Evolutionary conservation across 352 stramenopile species (phyloP).

Genomic region (Globisporangium carolinianum): DNA sequence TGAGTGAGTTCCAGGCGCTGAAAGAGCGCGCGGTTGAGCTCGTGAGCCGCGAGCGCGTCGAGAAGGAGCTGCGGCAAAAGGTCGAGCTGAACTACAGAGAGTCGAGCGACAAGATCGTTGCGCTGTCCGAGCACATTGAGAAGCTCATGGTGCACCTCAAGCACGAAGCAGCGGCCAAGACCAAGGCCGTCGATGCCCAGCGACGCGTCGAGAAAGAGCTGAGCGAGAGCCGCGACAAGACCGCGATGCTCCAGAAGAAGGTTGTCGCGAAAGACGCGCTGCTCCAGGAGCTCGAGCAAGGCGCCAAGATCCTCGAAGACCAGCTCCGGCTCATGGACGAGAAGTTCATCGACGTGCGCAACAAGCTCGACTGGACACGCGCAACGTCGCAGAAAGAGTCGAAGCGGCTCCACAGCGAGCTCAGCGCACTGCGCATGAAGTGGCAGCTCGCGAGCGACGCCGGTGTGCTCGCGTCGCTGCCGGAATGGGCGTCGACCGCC

Average conservation of each 20-base stretch:
- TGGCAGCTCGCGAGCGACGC: constrained; percentile 67
- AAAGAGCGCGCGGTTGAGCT: constrained; percentile 79
- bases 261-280: constrained; percentile 78
- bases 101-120: constrained; percentile 82
- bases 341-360: constrained; percentile 95
- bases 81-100: constrained; percentile 56
- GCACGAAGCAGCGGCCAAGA: constrained; percentile 93
- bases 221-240: constrained; percentile 51
- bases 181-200: constrained; percentile 71
- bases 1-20: constrained; percentile 59
- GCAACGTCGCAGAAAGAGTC: constrained; percentile 80
- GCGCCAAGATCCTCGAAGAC: constrained; percentile 91
- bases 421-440: constrained; percentile 62
- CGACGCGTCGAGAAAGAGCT: constrained; percentile 79
- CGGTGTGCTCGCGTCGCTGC: constrained; percentile 29
- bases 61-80: constrained; percentile 83
- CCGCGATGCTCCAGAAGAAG: constrained; percentile 67
- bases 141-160: constrained; percentile 97
- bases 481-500: constrained; percentile 32
- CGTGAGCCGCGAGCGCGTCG: constrained; percentile 63
- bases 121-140: constrained; percentile 93
- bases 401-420: constrained; percentile 57
- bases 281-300: constrained; percentile 89
- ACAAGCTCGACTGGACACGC: constrained; percentile 93
- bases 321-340: constrained; percentile 96